Conservation (phyloP, 164 flowering plant genomes). For the Cinnamomum chago region DNA sequence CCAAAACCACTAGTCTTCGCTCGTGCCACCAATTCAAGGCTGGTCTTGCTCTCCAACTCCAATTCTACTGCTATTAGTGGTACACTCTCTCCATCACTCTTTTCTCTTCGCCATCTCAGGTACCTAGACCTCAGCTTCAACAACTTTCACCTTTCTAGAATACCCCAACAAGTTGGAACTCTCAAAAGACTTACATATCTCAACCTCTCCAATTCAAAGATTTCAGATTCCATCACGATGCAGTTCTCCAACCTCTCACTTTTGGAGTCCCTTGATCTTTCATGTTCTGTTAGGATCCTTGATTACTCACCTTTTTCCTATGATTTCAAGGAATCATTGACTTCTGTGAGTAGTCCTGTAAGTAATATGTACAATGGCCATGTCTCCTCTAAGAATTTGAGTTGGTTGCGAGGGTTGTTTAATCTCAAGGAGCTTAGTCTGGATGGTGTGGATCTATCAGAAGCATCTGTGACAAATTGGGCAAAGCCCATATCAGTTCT, state of each 20-base stretch:
- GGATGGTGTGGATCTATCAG: slow-evolving; percentile 18
- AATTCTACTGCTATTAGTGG: slow-evolving; percentile 13
- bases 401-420: slow-evolving; percentile 15
- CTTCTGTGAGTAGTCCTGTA: too few species aligned
- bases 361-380: slow-evolving; percentile 3
- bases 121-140: slow-evolving; percentile 23
- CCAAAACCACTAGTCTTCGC: slow-evolving; percentile 4
- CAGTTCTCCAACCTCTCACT: slow-evolving; percentile 19
- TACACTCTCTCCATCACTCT: slow-evolving; percentile 17
- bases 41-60: background rate
- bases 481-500: slow-evolving; percentile 14
- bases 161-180: slow-evolving; percentile 3
- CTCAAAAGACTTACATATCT: slow-evolving; percentile 15
- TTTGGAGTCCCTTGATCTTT: slow-evolving; percentile 13
- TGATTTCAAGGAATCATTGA: slow-evolving; percentile 1
- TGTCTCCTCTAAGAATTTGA: slow-evolving; percentile 1
- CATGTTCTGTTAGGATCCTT: slow-evolving; percentile 2
- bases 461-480: slow-evolving; percentile 11
- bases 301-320: slow-evolving; percentile 10
- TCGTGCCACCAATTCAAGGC: background rate
- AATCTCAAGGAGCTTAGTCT: slow-evolving; percentile 17
- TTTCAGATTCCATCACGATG: slow-evolving; percentile 9
- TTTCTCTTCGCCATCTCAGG: slow-evolving; percentile 11
- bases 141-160: slow-evolving; percentile 15
- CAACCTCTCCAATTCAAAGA: slow-evolving; percentile 7